Evolutionary conservation across 306 rosid species (phyloP).

Genomic region (Vachellia collinsii): DNA sequence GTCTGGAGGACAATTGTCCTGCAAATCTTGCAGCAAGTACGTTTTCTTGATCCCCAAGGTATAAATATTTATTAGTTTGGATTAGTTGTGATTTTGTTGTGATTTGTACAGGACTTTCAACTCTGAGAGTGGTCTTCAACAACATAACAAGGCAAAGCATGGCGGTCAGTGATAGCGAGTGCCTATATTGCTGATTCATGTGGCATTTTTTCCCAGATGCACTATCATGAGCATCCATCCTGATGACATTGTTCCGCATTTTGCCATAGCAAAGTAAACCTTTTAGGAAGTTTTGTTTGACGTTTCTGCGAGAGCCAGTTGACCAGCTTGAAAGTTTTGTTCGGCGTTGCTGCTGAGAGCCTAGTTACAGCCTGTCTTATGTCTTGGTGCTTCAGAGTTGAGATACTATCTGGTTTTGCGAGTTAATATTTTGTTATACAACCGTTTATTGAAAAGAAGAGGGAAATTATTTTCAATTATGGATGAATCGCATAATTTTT

Average conservation of each 20-base stretch:
- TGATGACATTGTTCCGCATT: constrained; percentile 32
- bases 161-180: constrained; percentile 22
- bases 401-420: neutral
- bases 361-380: no score
- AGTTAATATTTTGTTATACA: neutral
- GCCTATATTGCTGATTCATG: neutral
- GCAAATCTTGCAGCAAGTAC: constrained; percentile 75
- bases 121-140: constrained; percentile 66
- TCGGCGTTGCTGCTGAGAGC: neutral
- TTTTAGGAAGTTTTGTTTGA: constrained; percentile 32
- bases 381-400: neutral
- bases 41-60: neutral
- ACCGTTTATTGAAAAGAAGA: no score
- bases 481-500: no score
- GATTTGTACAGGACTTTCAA: constrained; percentile 50
- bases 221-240: constrained; percentile 5
- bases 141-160: constrained; percentile 85
- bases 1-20: constrained; percentile 59
- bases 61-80: neutral
- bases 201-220: constrained; percentile 19
- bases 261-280: constrained; percentile 29
- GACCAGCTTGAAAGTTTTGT: neutral
- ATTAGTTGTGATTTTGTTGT: neutral
- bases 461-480: no score
- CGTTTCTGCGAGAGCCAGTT: neutral